Base-by-base conservation (phyloP, 495 filamentous ascomycete species). In the Staphylotrichum tortipilum region DNA sequence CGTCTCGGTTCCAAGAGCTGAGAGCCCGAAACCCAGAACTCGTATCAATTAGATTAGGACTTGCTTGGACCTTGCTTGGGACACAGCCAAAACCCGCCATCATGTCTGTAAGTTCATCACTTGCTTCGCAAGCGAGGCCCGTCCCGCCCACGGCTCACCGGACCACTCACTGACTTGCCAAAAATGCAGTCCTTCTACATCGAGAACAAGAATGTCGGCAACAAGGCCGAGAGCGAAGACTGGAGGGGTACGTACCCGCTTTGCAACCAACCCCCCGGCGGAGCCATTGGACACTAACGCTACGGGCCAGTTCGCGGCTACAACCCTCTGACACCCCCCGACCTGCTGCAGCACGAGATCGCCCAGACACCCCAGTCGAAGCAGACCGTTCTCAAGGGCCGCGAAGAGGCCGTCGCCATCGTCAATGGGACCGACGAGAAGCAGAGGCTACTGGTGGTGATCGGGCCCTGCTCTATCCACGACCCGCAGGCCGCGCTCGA, bases 391-490 rank as follows among this genome's bases (percentile, higher is more conserved):
- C 68, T 92, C 34, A 64, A 78, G 37, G 85, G 81, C 35, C 91
- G 94, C 56, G 78, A 87, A 22, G 91, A 95, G 65, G 80, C 88
- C 31, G 86, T 82, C 41, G 78, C 80, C 8, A 72, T 97, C 44
- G 84, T 95, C 50, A 83, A 90, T 40, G 86, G 84, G 47, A 83
- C 68, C 40, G 91, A 97, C 61, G 68, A 78, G 26, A 80, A 81
- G 55, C 69, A 83, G 44, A 81, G 92, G 28, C 76, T 99, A 10
- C 74, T 99, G 48, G 92, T 99, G 44, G 82, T 99, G 57, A 81
- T 97, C 49, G 94, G 94, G 0, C 94, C 94, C 4, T 99, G 94
- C 76, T 94, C 88, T 14, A 95, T 99, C 58, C 94, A 99, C 73
- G 94, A 99, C 65, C 92, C 94, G 17, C 69, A 80, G 34, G 86